phyloP scores from a whole-genome alignment of 345 rosid species.

The Limnanthes douglasii region DNA sequence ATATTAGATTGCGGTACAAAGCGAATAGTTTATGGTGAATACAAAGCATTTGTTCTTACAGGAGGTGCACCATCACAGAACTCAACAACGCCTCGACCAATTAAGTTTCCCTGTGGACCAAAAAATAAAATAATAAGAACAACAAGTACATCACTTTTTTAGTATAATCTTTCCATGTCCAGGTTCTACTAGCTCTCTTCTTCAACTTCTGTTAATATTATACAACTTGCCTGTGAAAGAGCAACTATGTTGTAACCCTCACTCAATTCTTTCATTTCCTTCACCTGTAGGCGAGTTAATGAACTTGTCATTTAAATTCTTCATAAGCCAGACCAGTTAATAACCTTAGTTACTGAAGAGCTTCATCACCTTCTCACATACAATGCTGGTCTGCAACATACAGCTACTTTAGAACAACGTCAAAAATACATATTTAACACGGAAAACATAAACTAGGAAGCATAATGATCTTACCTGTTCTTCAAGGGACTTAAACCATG shows the following conservation, averaged over 20 bases:
- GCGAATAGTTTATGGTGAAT: too few relatives aligned
- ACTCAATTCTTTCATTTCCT: slow-evolving; percentile 58
- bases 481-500: slow-evolving; percentile 83
- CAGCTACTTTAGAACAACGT: too few relatives aligned
- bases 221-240: slow-evolving; percentile 67
- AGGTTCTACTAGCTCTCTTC: too few relatives aligned
- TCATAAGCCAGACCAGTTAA: background rate
- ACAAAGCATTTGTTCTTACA: slow-evolving; percentile 34
- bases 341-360: too few relatives aligned
- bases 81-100: slow-evolving; percentile 77
- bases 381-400: slow-evolving; percentile 27
- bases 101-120: slow-evolving; percentile 68
- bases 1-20: background rate
- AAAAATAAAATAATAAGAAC: too few relatives aligned
- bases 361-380: slow-evolving; percentile 66
- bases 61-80: slow-evolving; percentile 75
- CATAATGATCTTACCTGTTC: slow-evolving; percentile 31
- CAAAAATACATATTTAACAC: background rate
- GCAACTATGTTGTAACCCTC: slow-evolving; percentile 82
- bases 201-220: too few relatives aligned
- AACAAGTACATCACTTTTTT: too few relatives aligned
- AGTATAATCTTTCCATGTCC: too few relatives aligned
- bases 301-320: slow-evolving; percentile 5
- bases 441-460: background rate
- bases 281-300: slow-evolving; percentile 31